Percentiles rank a stretch among this genome's conserved stretches.
phyloP scores from a whole-genome alignment of 2,329 filamentous ascomycete species.

The Sclerotinia nivalis region DNA sequence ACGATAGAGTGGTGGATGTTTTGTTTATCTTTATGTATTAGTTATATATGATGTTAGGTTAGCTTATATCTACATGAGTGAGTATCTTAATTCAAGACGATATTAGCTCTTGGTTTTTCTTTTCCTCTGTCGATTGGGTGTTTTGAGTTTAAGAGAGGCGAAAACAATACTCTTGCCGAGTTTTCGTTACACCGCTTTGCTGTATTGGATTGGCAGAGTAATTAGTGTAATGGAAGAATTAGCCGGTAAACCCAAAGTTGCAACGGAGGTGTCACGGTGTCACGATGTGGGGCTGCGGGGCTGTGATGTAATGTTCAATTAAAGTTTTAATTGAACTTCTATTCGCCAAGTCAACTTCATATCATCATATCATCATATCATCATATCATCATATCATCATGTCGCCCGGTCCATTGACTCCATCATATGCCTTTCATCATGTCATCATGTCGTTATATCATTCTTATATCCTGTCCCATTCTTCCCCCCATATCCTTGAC shows the following conservation, averaged over 20 bases:
- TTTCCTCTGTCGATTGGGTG: not conserved
- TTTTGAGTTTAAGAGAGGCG: too few species aligned
- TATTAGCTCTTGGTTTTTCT: not conserved
- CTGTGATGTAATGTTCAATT: too few species aligned
- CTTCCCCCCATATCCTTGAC: too few species aligned
- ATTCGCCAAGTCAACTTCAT: too few species aligned
- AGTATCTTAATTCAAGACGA: not conserved
- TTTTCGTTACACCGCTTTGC: not conserved
- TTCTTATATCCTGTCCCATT: not conserved
- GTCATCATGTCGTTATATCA: not conserved
- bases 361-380: not conserved
- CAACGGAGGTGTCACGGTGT: not conserved
- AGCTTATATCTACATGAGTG: not conserved
- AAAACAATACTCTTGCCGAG: not conserved
- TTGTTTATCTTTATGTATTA: not conserved
- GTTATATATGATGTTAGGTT: not conserved
- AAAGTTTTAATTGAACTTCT: too few species aligned
- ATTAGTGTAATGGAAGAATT: not conserved
- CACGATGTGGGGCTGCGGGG: not conserved
- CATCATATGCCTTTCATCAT: not conserved
- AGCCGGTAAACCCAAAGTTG: not conserved
- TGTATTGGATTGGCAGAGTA: not conserved
- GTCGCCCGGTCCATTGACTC: not conserved
- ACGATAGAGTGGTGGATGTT: not conserved
- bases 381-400: not conserved